These are phyloP conservation scores for Fusarium sp. DNA, from an alignment of 2,329 filamentous ascomycete species.

Conservation along the genomic window DNA sequence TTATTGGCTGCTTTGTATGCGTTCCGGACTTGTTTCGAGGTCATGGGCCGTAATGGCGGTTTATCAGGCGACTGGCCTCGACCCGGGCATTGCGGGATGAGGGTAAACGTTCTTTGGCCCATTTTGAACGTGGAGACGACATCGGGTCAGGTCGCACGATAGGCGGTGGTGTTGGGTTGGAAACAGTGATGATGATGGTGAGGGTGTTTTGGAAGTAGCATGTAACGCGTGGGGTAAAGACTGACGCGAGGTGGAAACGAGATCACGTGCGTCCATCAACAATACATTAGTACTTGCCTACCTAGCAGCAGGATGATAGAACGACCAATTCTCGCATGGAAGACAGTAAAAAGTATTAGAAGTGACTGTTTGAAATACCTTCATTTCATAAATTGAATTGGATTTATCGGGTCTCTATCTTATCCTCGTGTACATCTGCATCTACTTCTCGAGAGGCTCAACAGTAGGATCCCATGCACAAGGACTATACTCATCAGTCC, in stretches of 20 bases:
- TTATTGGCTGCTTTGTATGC: conserved; percentile 52
- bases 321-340: background rate
- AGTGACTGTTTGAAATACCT: no score
- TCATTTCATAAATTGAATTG: background rate
- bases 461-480: conserved; percentile 68
- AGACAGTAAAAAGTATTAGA: background rate
- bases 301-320: background rate
- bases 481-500: conserved; percentile 64
- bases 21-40: conserved; percentile 55
- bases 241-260: conserved; percentile 42
- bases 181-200: background rate
- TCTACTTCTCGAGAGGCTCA: conserved; percentile 56
- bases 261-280: conserved; percentile 40
- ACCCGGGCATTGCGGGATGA: conserved; percentile 52
- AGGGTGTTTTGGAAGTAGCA: conserved; percentile 2
- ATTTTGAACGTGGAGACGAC: conserved; percentile 42
- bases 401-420: background rate
- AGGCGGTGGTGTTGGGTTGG: background rate
- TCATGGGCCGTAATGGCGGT: conserved; percentile 50
- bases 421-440: background rate
- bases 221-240: conserved; percentile 21
- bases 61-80: conserved; percentile 32
- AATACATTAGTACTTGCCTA: background rate
- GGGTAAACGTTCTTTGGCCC: conserved; percentile 58
- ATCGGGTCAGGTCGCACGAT: conserved; percentile 20